Evolutionary conservation across 805 yeast genomes (phyloP).

Genomic region (Kazachstania bromeliacearum): DNA sequence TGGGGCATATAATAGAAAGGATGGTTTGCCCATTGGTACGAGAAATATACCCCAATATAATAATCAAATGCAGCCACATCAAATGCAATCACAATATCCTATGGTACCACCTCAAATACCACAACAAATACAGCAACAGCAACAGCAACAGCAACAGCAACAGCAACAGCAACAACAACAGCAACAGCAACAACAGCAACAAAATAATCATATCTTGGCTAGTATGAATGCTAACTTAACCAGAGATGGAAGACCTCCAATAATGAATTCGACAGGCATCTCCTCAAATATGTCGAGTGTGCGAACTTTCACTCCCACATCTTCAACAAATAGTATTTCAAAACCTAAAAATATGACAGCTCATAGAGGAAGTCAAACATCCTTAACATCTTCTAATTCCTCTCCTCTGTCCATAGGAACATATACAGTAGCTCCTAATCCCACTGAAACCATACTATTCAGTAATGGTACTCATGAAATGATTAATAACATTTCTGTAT

Average conservation of each 20-base stretch:
- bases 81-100: too few relatives aligned
- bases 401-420: slow-evolving; percentile 1
- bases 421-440: not conserved
- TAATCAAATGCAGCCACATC: not conserved
- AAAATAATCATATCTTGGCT: too few relatives aligned
- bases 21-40: not conserved
- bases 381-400: slow-evolving; percentile 1
- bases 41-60: not conserved
- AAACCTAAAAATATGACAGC: not conserved
- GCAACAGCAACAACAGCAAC: not conserved
- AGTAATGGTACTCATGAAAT: slow-evolving; percentile 42
- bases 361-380: not conserved
- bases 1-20: not conserved
- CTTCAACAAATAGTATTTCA: not conserved
- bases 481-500: slow-evolving; percentile 51
- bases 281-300: not conserved
- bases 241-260: too few relatives aligned
- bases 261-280: not conserved
- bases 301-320: not conserved
- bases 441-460: slow-evolving; percentile 15
- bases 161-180: not conserved
- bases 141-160: not conserved
- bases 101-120: not conserved
- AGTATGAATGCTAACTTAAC: not conserved
- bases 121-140: not conserved